phyloP scores from a whole-genome alignment of 768 basidiomycete genomes.

The Saitozyma podzolica region DNA sequence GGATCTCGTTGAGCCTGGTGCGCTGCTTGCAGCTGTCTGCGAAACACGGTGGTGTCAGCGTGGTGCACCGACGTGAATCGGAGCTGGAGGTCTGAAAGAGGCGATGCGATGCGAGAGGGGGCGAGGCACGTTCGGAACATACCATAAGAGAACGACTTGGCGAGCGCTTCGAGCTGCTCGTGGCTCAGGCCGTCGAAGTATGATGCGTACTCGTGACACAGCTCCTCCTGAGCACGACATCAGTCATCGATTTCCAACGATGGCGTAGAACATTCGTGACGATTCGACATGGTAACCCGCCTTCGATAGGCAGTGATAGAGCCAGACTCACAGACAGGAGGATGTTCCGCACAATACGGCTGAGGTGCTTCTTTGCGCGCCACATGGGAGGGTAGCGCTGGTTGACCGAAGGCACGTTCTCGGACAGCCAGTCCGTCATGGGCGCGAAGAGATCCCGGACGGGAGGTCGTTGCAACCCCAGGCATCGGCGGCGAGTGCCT shows the following conservation, averaged over 20 bases:
- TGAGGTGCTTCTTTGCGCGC: conserved; percentile 14
- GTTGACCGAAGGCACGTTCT: conserved; percentile 53
- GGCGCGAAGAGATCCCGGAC: conserved; percentile 67
- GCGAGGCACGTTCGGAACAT: conserved; percentile 7
- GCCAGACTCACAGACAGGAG: conserved; percentile 63
- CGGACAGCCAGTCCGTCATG: conserved; percentile 58
- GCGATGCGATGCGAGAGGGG: background rate
- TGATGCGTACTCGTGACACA: conserved; percentile 49
- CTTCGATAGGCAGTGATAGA: background rate
- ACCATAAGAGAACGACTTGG: conserved; percentile 67
- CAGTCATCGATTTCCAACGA: background rate
- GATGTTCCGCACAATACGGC: conserved; percentile 65
- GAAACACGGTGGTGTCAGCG: background rate
- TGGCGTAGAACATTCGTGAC: too few relatives aligned
- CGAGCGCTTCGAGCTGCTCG: conserved; percentile 68
- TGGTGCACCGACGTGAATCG: background rate
- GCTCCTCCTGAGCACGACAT: conserved; percentile 38
- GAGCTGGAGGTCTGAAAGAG: too few relatives aligned
- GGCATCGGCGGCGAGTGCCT: conserved; percentile 61
- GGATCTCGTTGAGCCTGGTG: conserved; percentile 62
- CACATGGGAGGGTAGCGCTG: conserved; percentile 49
- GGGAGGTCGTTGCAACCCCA: conserved; percentile 69
- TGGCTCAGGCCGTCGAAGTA: conserved; percentile 52
- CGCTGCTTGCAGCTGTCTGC: conserved; percentile 66
- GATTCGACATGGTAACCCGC: background rate